Evolutionary conservation across 768 basidiomycete species (phyloP).

Genomic region (Tulasnella sp.): DNA sequence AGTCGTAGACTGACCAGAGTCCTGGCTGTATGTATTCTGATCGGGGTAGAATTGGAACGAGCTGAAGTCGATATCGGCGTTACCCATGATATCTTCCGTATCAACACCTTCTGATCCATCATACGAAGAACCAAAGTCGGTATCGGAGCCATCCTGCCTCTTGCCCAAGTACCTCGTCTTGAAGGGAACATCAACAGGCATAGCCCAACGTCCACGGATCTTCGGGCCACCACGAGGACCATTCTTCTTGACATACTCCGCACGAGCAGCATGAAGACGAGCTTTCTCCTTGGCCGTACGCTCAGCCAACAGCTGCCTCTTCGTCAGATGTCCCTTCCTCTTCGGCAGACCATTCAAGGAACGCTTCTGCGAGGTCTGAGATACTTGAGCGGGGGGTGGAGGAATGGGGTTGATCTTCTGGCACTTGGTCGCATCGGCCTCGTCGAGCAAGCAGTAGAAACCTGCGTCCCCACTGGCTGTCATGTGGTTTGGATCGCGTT

Average conservation of each 20-base stretch:
- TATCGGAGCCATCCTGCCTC: background rate
- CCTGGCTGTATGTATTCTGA: slow-evolving; percentile 44
- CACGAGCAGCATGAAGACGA: slow-evolving; percentile 17
- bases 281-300: slow-evolving; percentile 38
- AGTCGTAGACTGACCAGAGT: too few species aligned
- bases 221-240: slow-evolving; percentile 27
- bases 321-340: slow-evolving; percentile 33
- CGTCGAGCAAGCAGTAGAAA: slow-evolving; percentile 48
- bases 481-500: slow-evolving; percentile 49
- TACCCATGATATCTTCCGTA: slow-evolving; percentile 47
- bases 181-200: slow-evolving; percentile 33
- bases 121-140: slow-evolving; percentile 34
- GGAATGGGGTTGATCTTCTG: slow-evolving; percentile 39
- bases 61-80: slow-evolving; percentile 43
- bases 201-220: slow-evolving; percentile 46
- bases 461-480: slow-evolving; percentile 53
- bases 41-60: slow-evolving; percentile 59
- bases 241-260: slow-evolving; percentile 25
- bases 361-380: slow-evolving; percentile 27
- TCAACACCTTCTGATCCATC: slow-evolving; percentile 57
- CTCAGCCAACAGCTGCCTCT: slow-evolving; percentile 35
- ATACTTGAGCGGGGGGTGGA: slow-evolving; percentile 28
- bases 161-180: slow-evolving; percentile 8
- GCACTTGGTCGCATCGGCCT: too few species aligned
- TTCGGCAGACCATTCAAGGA: slow-evolving; percentile 27